Evolutionary conservation across 495 filamentous ascomycete species (phyloP).

Genomic region (Baudoinia panamericana): DNA sequence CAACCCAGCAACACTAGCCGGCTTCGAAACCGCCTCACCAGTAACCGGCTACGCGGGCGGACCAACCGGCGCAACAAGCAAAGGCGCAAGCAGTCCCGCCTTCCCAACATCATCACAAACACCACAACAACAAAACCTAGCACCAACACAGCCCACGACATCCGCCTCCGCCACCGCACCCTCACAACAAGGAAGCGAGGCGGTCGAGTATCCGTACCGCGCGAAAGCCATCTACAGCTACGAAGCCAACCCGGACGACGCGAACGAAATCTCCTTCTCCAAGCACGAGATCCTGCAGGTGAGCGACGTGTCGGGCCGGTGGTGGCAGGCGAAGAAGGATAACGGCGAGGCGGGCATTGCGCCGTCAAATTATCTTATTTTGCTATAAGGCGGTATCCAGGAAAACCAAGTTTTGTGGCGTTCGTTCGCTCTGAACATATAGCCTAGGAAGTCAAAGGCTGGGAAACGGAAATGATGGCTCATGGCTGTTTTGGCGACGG

Average conservation of each 20-base stretch:
- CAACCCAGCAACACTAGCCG: constrained; percentile 83
- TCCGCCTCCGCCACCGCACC: neutral
- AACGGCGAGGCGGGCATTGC: constrained; percentile 94
- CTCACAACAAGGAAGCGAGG: constrained; percentile 31
- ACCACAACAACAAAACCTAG: neutral
- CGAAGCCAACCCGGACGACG: constrained; percentile 94
- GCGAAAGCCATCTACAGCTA: constrained; percentile 98
- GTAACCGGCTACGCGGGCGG: constrained; percentile 66
- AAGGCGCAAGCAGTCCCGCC: constrained; percentile 33
- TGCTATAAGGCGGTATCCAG: constrained; percentile 45
- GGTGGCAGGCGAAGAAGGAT: constrained; percentile 97
- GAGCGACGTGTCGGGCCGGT: constrained; percentile 89
- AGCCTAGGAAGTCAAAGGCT: neutral
- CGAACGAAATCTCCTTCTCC: constrained; percentile 92
- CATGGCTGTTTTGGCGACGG: constrained; percentile 7
- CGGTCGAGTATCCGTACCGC: constrained; percentile 90
- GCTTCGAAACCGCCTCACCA: constrained; percentile 91
- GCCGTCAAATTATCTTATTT: constrained; percentile 92
- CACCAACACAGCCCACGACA: constrained; percentile 2
- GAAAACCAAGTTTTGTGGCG: neutral
- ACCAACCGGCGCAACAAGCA: constrained; percentile 37
- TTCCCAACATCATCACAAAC: constrained; percentile 17
- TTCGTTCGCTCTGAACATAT: neutral
- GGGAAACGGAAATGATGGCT: neutral
- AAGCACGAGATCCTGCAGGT: constrained; percentile 97